Evolutionary conservation across 1,139 yeast genomes (phyloP).

Genomic region (Candida sp.): DNA sequence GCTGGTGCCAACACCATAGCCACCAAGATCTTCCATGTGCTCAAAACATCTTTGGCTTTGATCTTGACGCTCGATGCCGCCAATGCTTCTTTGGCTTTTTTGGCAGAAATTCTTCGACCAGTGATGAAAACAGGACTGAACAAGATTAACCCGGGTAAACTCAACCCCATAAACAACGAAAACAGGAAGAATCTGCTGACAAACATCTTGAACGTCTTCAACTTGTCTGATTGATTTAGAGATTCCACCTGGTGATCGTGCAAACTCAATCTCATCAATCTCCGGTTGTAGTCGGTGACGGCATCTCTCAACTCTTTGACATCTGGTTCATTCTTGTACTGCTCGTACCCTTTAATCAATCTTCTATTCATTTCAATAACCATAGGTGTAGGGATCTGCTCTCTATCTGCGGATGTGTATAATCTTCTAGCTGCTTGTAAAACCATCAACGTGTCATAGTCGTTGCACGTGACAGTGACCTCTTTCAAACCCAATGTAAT

Average conservation of each 20-base stretch:
- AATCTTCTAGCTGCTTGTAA: constrained; percentile 80
- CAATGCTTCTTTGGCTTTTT: constrained; percentile 45
- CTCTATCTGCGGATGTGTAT: constrained; percentile 38
- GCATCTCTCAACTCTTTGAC: constrained; percentile 35
- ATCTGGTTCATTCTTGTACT: constrained; percentile 38
- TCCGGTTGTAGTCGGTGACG: constrained; percentile 39
- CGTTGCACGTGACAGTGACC: constrained; percentile 94
- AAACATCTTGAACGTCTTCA: constrained; percentile 30
- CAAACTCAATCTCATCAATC: constrained; percentile 36
- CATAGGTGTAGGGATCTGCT: constrained; percentile 43
- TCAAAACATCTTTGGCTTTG: constrained; percentile 49
- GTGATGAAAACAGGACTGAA: constrained; percentile 50
- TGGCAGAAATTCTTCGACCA: constrained; percentile 35
- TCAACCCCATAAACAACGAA: constrained; percentile 35
- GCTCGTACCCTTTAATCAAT: constrained; percentile 43
- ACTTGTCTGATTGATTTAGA: constrained; percentile 30
- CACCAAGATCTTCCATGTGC: constrained; percentile 52
- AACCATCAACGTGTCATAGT: constrained; percentile 92
- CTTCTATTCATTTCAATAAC: constrained; percentile 52
- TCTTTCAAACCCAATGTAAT: constrained; percentile 80
- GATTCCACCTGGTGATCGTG: constrained; percentile 51
- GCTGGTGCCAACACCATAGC: constrained; percentile 49
- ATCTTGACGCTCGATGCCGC: constrained; percentile 48
- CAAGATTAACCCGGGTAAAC: constrained; percentile 47
- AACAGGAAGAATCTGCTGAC: constrained; percentile 33